Conservation (phyloP, 805 yeast species). For the Candida arabinofermentans region DNA sequence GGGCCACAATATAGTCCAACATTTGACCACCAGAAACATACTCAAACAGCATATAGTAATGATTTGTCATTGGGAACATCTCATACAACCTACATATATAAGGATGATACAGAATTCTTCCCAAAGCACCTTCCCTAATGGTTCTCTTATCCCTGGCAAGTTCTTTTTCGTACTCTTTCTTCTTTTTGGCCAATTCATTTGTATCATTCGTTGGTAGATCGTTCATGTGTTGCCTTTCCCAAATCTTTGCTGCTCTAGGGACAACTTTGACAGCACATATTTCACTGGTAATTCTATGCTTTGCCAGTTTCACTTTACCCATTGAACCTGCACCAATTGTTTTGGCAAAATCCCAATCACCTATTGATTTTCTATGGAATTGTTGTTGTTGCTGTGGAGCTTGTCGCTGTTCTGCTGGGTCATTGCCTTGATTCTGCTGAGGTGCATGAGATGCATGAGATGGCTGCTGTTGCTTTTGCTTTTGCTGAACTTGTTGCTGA, state of each 20-base stretch:
- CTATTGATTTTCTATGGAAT: conserved; percentile 83
- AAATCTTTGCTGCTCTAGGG: conserved; percentile 79
- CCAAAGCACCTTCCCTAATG: conserved; percentile 91
- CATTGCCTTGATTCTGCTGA: conserved; percentile 7
- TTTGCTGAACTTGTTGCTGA: conserved; percentile 4
- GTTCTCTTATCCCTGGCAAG: conserved; percentile 89
- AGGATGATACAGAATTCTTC: conserved; percentile 85
- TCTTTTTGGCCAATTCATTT: conserved; percentile 54
- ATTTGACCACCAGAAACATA: conserved; percentile 96
- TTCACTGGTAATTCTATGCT: conserved; percentile 74
- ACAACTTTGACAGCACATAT: conserved; percentile 91
- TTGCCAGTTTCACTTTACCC: conserved; percentile 97
- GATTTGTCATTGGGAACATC: conserved; percentile 94
- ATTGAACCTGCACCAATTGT: conserved; percentile 98
- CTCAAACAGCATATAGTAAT: conserved; percentile 94
- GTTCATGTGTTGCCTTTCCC: conserved; percentile 65
- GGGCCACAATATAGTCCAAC: conserved; percentile 94
- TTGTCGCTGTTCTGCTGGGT: conserved; percentile 5
- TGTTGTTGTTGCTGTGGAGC: conserved; percentile 32
- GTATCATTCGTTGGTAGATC: conserved; percentile 63
- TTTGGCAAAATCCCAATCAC: conserved; percentile 94
- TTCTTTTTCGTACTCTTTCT: conserved; percentile 75
- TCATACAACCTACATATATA: conserved; percentile 89
- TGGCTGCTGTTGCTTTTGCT: conserved; percentile 9
- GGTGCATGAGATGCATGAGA: conserved; percentile 7